Conservation (phyloP, 148 eudicot species). For the Rhododendron ovatum region DNA sequence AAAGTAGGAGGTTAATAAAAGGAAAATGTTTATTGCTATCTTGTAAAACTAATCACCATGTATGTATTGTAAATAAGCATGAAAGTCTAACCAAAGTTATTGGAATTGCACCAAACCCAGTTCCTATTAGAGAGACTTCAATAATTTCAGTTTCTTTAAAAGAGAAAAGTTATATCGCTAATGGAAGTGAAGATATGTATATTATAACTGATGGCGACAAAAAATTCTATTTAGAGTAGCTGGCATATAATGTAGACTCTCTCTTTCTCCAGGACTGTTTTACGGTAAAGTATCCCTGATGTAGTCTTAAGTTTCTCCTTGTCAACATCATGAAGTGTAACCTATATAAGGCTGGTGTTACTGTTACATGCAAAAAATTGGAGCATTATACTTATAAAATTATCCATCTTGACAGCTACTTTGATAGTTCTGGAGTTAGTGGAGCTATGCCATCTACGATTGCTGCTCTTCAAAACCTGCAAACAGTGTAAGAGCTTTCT, state of each 20-base stretch:
- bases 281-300: background rate
- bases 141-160: background rate
- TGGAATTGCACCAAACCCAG: background rate
- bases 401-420: slow-evolving; percentile 40
- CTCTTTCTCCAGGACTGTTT: background rate
- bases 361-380: background rate
- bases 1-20: background rate
- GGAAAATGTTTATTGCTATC: background rate
- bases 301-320: background rate
- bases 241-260: background rate
- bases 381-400: background rate
- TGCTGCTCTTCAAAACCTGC: slow-evolving; percentile 35
- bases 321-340: background rate
- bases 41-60: background rate
- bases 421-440: slow-evolving; percentile 70
- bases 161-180: background rate
- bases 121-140: background rate
- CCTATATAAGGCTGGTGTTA: background rate
- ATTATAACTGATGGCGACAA: background rate
- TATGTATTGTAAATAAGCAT: background rate
- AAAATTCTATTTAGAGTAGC: background rate
- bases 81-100: background rate
- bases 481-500: slow-evolving; percentile 46
- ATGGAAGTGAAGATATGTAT: background rate
- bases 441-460: slow-evolving; percentile 33